phyloP scores from a whole-genome alignment of 2,329 filamentous ascomycete species.

The Rutstroemia sp. region DNA sequence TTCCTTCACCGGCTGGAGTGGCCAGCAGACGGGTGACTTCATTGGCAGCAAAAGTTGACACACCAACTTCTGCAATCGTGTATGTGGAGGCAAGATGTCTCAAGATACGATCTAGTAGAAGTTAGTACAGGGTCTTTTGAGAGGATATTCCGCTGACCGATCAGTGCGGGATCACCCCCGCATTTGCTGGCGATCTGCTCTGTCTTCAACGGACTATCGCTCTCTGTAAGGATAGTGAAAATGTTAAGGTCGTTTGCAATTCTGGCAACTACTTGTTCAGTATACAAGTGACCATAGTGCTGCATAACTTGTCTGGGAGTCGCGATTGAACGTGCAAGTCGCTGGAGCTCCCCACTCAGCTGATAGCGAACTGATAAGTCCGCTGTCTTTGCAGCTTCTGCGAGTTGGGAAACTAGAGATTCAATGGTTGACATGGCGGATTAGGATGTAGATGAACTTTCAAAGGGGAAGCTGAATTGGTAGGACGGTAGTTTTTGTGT shows the following conservation, averaged over 20 bases:
- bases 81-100: background rate
- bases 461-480: background rate
- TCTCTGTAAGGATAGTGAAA: background rate
- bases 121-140: background rate
- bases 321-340: background rate
- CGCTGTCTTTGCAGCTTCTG: background rate
- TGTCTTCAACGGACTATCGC: background rate
- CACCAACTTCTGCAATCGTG: background rate
- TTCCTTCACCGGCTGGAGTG: background rate
- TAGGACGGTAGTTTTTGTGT: background rate
- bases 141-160: background rate
- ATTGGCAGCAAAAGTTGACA: background rate
- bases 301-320: background rate
- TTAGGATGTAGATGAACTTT: no score
- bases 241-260: background rate
- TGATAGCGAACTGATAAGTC: background rate
- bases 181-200: background rate
- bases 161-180: background rate
- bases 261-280: background rate
- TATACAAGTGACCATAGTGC: background rate
- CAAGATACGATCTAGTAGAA: background rate
- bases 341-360: background rate
- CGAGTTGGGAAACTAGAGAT: background rate
- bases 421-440: background rate
- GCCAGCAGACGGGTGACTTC: background rate